phyloP scores from a whole-genome alignment of 495 filamentous ascomycete species.

The Sordaria brevicollis region DNA sequence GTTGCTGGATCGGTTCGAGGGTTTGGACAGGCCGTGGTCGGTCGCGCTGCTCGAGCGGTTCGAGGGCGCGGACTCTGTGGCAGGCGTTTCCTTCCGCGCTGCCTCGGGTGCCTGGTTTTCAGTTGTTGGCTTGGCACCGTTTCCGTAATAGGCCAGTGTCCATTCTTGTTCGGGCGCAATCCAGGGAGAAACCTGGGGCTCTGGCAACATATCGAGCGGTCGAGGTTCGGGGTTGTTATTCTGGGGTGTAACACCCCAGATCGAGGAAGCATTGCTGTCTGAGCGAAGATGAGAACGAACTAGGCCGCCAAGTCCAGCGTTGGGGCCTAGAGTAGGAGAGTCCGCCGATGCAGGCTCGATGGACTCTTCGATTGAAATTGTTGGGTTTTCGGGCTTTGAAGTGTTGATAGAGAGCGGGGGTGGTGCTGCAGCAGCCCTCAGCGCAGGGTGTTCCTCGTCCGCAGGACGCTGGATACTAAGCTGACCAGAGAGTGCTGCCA shows the following conservation, averaged over 20 bases:
- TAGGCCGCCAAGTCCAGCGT: constrained; percentile 64
- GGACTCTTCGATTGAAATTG: constrained; percentile 13
- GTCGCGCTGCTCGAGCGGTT: neutral
- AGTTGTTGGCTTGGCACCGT: constrained; percentile 14
- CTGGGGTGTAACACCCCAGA: constrained; percentile 40
- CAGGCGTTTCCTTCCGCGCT: constrained; percentile 3
- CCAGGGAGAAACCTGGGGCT: constrained; percentile 41
- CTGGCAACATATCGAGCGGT: constrained; percentile 19
- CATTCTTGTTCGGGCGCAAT: constrained; percentile 40
- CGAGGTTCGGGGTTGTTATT: constrained; percentile 25
- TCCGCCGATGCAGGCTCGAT: constrained; percentile 37
- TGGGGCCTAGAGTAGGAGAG: constrained; percentile 71
- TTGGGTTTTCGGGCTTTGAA: constrained; percentile 10
- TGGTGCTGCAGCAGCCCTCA: constrained; percentile 26
- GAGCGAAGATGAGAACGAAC: constrained; percentile 78
- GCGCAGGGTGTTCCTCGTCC: constrained; percentile 36
- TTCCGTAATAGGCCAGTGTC: constrained; percentile 25
- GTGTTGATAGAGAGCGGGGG: constrained; percentile 23
- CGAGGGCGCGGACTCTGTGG: neutral
- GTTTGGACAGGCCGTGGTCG: constrained; percentile 15
- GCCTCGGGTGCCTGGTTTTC: constrained; percentile 2
- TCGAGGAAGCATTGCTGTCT: constrained; percentile 70
- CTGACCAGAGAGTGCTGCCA: constrained; percentile 12
- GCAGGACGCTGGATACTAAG: constrained; percentile 28
- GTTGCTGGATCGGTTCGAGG: constrained; percentile 21